These are phyloP conservation scores for Pseudofabraea citricarpa DNA, from an alignment of 2,329 filamentous ascomycete genomes.

Conservation along the genomic window DNA sequence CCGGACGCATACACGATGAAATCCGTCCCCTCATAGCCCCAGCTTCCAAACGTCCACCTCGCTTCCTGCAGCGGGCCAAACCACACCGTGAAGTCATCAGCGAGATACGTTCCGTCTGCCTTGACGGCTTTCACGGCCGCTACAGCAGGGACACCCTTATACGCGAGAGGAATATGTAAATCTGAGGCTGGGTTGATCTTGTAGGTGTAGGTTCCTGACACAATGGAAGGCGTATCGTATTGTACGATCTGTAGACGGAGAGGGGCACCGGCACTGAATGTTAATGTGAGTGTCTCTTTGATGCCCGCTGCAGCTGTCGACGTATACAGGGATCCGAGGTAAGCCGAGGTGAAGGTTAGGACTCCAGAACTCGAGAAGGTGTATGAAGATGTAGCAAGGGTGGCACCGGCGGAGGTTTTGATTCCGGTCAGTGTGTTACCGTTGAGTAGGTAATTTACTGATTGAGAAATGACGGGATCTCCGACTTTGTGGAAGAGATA, in stretches of 20 bases:
- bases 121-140: conserved; percentile 47
- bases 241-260: conserved; percentile 44
- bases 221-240: conserved; percentile 40
- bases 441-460: conserved; percentile 46
- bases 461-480: conserved; percentile 34
- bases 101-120: conserved; percentile 42
- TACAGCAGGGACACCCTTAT: conserved; percentile 43
- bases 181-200: conserved; percentile 7
- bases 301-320: conserved; percentile 37
- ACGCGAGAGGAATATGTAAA: conserved; percentile 45
- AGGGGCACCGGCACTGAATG: conserved; percentile 45
- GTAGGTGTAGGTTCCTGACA: conserved; percentile 6
- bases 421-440: conserved; percentile 45
- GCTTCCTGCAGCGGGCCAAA: conserved; percentile 47
- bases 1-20: conserved; percentile 42
- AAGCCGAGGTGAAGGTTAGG: conserved; percentile 42
- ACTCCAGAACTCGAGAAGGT: conserved; percentile 33
- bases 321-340: conserved; percentile 40
- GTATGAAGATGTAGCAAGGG: conserved; percentile 41
- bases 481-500: conserved; percentile 50
- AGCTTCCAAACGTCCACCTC: conserved; percentile 42
- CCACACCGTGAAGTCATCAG: conserved; percentile 52
- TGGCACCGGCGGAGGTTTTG: conserved; percentile 29
- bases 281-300: conserved; percentile 44
- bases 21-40: conserved; percentile 41